These are phyloP conservation scores for Nidularia sp. DNA, from an alignment of 768 basidiomycete species.

Conservation along the genomic window DNA sequence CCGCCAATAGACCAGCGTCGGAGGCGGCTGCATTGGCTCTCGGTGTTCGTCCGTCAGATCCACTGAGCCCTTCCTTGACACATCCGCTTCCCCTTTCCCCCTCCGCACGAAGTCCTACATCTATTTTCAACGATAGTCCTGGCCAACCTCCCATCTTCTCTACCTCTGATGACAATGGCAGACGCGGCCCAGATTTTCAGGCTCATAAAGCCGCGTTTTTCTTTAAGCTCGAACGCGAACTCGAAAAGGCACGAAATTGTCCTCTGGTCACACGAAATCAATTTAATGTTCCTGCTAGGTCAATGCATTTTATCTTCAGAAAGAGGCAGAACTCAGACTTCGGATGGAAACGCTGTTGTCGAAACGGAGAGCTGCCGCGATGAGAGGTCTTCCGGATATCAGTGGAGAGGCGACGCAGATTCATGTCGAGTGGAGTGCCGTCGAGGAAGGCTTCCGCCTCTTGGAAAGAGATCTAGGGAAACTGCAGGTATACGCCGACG, in stretches of 20 bases:
- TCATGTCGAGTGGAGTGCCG: conserved; percentile 91
- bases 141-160: conserved; percentile 58
- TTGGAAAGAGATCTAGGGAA: conserved; percentile 94
- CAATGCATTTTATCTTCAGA: conserved; percentile 96
- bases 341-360: conserved; percentile 91
- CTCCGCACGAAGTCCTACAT: conserved; percentile 22
- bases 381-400: conserved; percentile 66
- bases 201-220: conserved; percentile 98
- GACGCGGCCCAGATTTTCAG: conserved; percentile 81
- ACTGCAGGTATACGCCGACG: conserved; percentile 64
- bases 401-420: conserved; percentile 54
- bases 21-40: conserved; percentile 86
- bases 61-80: conserved; percentile 20
- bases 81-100: conserved; percentile 24
- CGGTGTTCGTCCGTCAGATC: conserved; percentile 68
- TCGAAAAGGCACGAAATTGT: conserved; percentile 76
- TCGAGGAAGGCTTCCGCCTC: conserved; percentile 93
- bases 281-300: conserved; percentile 51
- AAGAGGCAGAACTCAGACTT: conserved; percentile 90
- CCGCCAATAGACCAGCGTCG: conserved; percentile 83
- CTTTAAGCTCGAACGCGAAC: conserved; percentile 95
- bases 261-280: conserved; percentile 2
- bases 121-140: conserved; percentile 34
- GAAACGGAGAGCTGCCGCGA: conserved; percentile 83
- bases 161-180: conserved; percentile 59